These are phyloP conservation scores for Aegilops umbellulata DNA, from an alignment of 176 grass and related monocot genomes.

Conservation along the genomic window DNA sequence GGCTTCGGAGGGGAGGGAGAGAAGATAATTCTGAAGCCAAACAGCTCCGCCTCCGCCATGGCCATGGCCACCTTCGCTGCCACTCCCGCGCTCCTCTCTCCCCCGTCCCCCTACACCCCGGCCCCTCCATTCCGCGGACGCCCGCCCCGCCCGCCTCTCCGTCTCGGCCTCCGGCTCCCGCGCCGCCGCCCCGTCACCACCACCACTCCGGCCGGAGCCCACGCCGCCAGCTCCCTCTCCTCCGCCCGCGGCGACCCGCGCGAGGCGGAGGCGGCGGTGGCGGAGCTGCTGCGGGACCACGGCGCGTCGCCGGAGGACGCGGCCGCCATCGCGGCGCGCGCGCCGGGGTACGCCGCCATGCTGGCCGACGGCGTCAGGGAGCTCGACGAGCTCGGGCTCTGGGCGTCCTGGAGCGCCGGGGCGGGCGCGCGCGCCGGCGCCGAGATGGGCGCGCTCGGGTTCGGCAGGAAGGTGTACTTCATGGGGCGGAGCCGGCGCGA, in stretches of 20 bases:
- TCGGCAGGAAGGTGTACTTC: conserved; percentile 78
- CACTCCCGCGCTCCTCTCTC: background rate
- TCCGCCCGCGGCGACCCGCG: background rate
- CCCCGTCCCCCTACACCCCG: background rate
- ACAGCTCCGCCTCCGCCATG: conserved; percentile 3
- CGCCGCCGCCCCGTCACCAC: background rate
- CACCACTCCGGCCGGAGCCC: background rate
- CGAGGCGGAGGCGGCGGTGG: conserved; percentile 48
- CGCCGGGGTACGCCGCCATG: conserved; percentile 64
- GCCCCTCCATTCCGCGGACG: background rate
- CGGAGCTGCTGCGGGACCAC: conserved; percentile 48
- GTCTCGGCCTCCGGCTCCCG: background rate
- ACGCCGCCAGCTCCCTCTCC: background rate
- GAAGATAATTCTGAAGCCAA: too few species aligned
- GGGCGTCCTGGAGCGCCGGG: conserved; percentile 71
- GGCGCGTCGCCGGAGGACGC: conserved; percentile 53
- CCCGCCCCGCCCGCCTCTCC: background rate
- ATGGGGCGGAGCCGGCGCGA: conserved; percentile 84
- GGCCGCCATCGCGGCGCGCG: conserved; percentile 43
- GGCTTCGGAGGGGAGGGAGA: too few species aligned
- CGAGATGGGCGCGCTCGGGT: conserved; percentile 50
- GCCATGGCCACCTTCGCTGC: conserved; percentile 30
- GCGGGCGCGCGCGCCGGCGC: conserved; percentile 9
- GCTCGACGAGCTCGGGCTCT: conserved; percentile 66
- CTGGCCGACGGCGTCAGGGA: conserved; percentile 62